Evolutionary conservation across 1,284 basidiomycete genomes (phyloP).

Genomic region (Tylopilus orsonianus): DNA sequence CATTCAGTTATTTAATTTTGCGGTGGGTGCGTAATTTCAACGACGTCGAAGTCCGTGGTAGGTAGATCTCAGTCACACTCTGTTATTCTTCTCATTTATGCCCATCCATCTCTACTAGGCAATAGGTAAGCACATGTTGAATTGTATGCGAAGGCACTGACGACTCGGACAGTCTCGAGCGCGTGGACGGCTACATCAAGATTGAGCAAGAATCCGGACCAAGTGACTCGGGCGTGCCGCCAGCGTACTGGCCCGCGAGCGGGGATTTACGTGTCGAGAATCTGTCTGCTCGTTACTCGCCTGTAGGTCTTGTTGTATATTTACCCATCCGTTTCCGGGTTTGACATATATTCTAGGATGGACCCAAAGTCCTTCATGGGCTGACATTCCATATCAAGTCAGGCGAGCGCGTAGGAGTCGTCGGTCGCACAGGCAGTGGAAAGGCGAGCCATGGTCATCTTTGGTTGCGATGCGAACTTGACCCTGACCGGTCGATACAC

Average conservation of each 20-base stretch:
- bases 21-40: conserved; percentile 55
- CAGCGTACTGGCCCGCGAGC: background rate
- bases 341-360: background rate
- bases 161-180: background rate
- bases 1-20: conserved; percentile 56
- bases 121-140: background rate
- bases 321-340: background rate
- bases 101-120: background rate
- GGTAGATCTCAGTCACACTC: conserved; percentile 2
- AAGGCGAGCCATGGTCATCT: background rate
- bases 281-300: conserved; percentile 1
- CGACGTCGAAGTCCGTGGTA: conserved; percentile 59
- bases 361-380: background rate
- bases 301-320: background rate
- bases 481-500: background rate
- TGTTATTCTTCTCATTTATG: background rate
- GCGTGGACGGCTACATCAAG: background rate
- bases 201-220: background rate
- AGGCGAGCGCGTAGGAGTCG: background rate
- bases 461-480: background rate
- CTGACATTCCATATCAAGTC: conserved; percentile 2
- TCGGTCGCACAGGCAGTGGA: conserved; percentile 5
- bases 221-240: background rate
- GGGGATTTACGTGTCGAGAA: conserved; percentile 1
- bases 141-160: background rate